phyloP scores from a whole-genome alignment of 1,139 yeast species.

The Scheffersomyces illinoinensis region DNA sequence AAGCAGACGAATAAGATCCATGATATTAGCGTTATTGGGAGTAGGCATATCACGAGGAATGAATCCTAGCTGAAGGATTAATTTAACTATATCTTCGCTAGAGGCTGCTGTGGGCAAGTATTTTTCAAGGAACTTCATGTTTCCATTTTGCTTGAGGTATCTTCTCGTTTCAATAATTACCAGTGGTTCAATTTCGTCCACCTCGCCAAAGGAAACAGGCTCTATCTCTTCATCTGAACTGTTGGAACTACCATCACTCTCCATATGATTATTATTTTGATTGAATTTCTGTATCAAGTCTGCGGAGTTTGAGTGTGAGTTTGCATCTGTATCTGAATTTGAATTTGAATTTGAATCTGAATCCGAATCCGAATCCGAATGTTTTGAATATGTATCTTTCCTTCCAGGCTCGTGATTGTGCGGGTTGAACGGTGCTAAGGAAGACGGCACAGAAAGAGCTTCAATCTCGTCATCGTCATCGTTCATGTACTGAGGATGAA shows the following conservation, averaged over 20 bases:
- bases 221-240: background rate
- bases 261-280: background rate
- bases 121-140: conserved; percentile 54
- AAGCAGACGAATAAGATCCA: conserved; percentile 50
- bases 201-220: background rate
- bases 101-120: conserved; percentile 63
- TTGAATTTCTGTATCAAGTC: background rate
- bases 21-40: conserved; percentile 35
- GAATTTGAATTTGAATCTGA: background rate
- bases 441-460: background rate
- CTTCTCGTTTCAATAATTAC: conserved; percentile 48
- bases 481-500: conserved; percentile 1
- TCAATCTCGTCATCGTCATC: conserved; percentile 2
- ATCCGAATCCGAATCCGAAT: too few relatives aligned
- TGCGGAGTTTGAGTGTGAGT: background rate
- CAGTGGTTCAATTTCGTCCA: conserved; percentile 11
- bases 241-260: background rate
- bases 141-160: conserved; percentile 63
- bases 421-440: background rate
- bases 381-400: too few relatives aligned
- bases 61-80: conserved; percentile 55
- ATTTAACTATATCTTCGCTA: conserved; percentile 49
- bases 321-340: background rate
- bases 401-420: background rate
- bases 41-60: conserved; percentile 40